These are phyloP conservation scores for Teunomyces pallodes DNA, from an alignment of 805 yeast species.

Conservation along the genomic window DNA sequence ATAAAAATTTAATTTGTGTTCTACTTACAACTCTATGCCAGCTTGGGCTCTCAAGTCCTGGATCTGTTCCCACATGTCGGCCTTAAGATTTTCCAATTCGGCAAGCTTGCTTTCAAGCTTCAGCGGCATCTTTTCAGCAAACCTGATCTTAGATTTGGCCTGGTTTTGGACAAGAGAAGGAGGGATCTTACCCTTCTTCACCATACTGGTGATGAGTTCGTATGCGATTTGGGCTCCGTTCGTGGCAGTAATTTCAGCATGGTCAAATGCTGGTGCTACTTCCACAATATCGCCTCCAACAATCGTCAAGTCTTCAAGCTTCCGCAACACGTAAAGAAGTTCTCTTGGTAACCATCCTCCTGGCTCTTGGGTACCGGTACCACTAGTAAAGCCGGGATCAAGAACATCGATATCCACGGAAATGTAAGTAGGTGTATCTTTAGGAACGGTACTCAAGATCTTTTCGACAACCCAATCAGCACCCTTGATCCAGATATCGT, in stretches of 20 bases:
- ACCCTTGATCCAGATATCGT: conserved; percentile 71
- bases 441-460: conserved; percentile 55
- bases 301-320: conserved; percentile 41
- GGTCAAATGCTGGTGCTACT: conserved; percentile 63
- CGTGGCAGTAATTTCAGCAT: conserved; percentile 62
- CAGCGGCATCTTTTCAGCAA: neutral
- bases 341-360: conserved; percentile 61
- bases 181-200: conserved; percentile 45
- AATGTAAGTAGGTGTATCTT: conserved; percentile 66
- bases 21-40: neutral
- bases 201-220: conserved; percentile 75
- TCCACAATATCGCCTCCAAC: conserved; percentile 60
- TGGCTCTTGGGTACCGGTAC: conserved; percentile 59
- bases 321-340: conserved; percentile 46
- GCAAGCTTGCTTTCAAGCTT: conserved; percentile 6
- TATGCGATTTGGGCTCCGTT: conserved; percentile 71
- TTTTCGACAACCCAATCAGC: conserved; percentile 53
- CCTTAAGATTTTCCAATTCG: conserved; percentile 15
- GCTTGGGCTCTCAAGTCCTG: neutral
- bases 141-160: neutral
- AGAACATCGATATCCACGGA: conserved; percentile 73
- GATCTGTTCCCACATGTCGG: conserved; percentile 2
- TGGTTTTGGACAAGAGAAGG: neutral
- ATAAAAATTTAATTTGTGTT: neutral
- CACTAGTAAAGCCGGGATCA: conserved; percentile 58